A percentile compares a stretch with the other conserved stretches of the same genome.
phyloP scores from a whole-genome alignment of 1,284 basidiomycete species.

The Malassezia globosa region DNA sequence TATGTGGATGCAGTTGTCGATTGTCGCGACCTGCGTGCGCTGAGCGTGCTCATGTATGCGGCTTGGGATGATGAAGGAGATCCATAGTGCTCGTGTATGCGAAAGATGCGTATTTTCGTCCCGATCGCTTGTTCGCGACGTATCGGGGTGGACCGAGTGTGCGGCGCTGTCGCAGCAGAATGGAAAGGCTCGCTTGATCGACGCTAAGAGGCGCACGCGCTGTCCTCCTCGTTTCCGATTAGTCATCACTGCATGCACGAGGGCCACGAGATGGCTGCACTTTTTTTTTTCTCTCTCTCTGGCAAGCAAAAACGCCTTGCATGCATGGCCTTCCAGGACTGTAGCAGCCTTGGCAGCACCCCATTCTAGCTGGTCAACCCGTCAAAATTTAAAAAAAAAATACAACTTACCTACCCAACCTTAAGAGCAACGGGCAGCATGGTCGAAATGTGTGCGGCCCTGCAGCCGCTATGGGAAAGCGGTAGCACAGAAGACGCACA shows the following conservation, averaged over 20 bases:
- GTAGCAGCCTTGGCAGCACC: too few relatives aligned
- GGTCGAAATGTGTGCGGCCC: slow-evolving; percentile 18
- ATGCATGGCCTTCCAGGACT: background rate
- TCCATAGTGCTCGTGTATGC: slow-evolving; percentile 1
- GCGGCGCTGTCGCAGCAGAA: too few relatives aligned
- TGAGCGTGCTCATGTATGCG: slow-evolving; percentile 16
- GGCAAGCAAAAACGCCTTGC: too few relatives aligned
- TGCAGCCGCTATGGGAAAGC: slow-evolving; percentile 48
- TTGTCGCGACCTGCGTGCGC: slow-evolving; percentile 13
- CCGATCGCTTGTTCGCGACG: too few relatives aligned
- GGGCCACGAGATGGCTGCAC: too few relatives aligned
- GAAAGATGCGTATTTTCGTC: background rate
- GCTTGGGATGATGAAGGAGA: slow-evolving; percentile 15
- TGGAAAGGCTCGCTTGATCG: too few relatives aligned
- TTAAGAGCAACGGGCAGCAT: background rate
- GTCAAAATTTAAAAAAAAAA: background rate
- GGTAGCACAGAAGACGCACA: slow-evolving; percentile 14
- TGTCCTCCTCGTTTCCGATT: too few relatives aligned
- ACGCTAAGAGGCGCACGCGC: too few relatives aligned
- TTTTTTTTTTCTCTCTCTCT: too few relatives aligned
- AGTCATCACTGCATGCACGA: too few relatives aligned
- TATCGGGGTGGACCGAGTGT: too few relatives aligned
- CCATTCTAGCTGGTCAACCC: background rate
- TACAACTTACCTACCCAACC: background rate
- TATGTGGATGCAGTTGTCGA: slow-evolving; percentile 55